These are phyloP conservation scores for Fomitopsis betulina DNA, from an alignment of 1,284 basidiomycete genomes.

Conservation along the genomic window DNA sequence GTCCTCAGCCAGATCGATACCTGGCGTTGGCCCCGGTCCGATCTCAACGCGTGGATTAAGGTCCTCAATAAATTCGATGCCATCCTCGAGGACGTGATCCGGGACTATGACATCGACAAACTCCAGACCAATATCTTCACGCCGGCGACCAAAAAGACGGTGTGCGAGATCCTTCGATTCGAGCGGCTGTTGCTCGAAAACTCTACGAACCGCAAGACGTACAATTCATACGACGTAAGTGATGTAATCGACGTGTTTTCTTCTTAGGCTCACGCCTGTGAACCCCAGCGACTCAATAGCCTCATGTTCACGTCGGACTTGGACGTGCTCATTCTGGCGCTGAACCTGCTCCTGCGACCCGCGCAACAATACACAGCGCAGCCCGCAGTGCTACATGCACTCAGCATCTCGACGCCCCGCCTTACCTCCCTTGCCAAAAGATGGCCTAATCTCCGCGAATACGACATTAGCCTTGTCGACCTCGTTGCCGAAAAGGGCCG, in stretches of 20 bases:
- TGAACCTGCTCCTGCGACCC: slow-evolving; percentile 87
- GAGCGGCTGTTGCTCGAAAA: slow-evolving; percentile 92
- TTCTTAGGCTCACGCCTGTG: slow-evolving; percentile 11
- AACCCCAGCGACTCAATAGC: slow-evolving; percentile 77
- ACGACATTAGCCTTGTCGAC: slow-evolving; percentile 66
- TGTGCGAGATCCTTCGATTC: slow-evolving; percentile 85
- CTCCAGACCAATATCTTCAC: slow-evolving; percentile 83
- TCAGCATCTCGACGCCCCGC: slow-evolving; percentile 73
- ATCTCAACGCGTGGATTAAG: slow-evolving; percentile 95
- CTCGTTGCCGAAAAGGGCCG: slow-evolving; percentile 52
- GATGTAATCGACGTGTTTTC: slow-evolving; percentile 8
- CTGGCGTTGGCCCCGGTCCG: slow-evolving; percentile 96
- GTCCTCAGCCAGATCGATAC: slow-evolving; percentile 62
- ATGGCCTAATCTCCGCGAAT: slow-evolving; percentile 73
- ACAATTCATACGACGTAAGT: slow-evolving; percentile 93
- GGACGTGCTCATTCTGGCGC: slow-evolving; percentile 80
- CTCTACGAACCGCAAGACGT: slow-evolving; percentile 97
- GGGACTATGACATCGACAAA: slow-evolving; percentile 80
- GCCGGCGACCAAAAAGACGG: slow-evolving; percentile 68
- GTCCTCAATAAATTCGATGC: slow-evolving; percentile 94
- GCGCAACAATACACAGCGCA: slow-evolving; percentile 93
- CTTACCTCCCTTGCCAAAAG: slow-evolving; percentile 68
- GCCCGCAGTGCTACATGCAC: slow-evolving; percentile 70
- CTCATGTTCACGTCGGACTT: slow-evolving; percentile 87
- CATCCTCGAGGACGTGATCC: slow-evolving; percentile 80